Percentiles rank a stretch among this genome's conserved stretches.
phyloP scores from a whole-genome alignment of 2,329 filamentous ascomycete species.

The Xylariaceae sp. region DNA sequence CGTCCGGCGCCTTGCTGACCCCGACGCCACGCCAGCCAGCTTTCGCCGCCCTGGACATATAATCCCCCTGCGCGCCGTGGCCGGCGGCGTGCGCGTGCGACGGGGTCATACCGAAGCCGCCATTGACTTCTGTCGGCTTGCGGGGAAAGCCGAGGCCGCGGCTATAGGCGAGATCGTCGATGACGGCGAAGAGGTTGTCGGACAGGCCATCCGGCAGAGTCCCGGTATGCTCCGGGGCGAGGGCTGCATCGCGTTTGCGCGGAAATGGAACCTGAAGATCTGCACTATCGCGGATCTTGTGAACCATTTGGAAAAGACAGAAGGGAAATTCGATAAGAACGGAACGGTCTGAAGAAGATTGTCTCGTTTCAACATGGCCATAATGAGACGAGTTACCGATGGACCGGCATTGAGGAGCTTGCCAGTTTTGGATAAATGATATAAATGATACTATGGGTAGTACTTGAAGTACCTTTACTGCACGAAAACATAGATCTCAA shows the following conservation, averaged over 20 bases:
- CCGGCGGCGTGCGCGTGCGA: constrained; percentile 74
- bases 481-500: too few species aligned
- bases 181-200: constrained; percentile 68
- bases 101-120: constrained; percentile 90
- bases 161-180: constrained; percentile 92
- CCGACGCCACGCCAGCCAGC: constrained; percentile 46
- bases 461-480: too few species aligned
- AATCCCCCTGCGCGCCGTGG: constrained; percentile 71
- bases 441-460: too few species aligned
- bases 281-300: constrained; percentile 94
- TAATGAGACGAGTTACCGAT: too few species aligned
- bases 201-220: constrained; percentile 57
- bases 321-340: constrained; percentile 53
- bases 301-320: constrained; percentile 67
- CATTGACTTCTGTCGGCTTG: constrained; percentile 80
- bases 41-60: constrained; percentile 87
- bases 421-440: too few species aligned
- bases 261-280: constrained; percentile 81
- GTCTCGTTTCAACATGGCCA: too few species aligned
- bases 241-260: constrained; percentile 81
- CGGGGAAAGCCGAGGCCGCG: constrained; percentile 69
- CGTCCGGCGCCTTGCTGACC: constrained; percentile 70
- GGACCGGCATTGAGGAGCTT: too few species aligned
- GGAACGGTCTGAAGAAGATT: constrained; percentile 27
- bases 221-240: constrained; percentile 91